A percentile compares a stretch with the other conserved stretches of the same genome.
phyloP scores from a whole-genome alignment of 2,329 filamentous ascomycete species.

The Fusarium sp. region DNA sequence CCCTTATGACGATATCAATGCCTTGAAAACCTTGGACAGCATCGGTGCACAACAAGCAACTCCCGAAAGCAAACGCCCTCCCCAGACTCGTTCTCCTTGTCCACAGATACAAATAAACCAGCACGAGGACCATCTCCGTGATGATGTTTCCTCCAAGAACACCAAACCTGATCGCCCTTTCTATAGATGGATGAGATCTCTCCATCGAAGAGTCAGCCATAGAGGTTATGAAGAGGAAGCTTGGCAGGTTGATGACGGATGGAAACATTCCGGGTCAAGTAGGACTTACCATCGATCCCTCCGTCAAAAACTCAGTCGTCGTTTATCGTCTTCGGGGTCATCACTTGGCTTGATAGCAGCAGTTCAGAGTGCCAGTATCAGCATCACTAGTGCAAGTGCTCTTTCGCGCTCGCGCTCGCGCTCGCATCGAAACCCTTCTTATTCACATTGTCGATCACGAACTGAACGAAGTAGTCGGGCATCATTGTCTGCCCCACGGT shows the following conservation, averaged over 20 bases:
- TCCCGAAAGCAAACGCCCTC: constrained; percentile 9
- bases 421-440: constrained; percentile 66
- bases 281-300: constrained; percentile 12
- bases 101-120: constrained; percentile 50
- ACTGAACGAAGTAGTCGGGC: constrained; percentile 74
- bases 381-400: constrained; percentile 79
- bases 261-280: constrained; percentile 23
- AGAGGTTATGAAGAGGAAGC: constrained; percentile 53
- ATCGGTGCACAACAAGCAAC: constrained; percentile 45
- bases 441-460: constrained; percentile 67
- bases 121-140: constrained; percentile 18
- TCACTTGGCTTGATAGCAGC: constrained; percentile 85
- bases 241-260: constrained; percentile 7
- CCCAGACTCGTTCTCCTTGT: constrained; percentile 11
- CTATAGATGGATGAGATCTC: constrained; percentile 78
- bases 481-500: constrained; percentile 70
- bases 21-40: constrained; percentile 57
- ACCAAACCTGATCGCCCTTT: constrained; percentile 64
- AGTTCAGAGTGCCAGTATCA: constrained; percentile 84
- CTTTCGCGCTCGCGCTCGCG: constrained; percentile 74
- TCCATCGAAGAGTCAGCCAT: constrained; percentile 70
- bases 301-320: constrained; percentile 53
- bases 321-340: constrained; percentile 76
- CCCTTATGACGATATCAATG: constrained; percentile 50
- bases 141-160: constrained; percentile 24